phyloP scores from a whole-genome alignment of 441 rosid species.

The Breynia disticha region DNA sequence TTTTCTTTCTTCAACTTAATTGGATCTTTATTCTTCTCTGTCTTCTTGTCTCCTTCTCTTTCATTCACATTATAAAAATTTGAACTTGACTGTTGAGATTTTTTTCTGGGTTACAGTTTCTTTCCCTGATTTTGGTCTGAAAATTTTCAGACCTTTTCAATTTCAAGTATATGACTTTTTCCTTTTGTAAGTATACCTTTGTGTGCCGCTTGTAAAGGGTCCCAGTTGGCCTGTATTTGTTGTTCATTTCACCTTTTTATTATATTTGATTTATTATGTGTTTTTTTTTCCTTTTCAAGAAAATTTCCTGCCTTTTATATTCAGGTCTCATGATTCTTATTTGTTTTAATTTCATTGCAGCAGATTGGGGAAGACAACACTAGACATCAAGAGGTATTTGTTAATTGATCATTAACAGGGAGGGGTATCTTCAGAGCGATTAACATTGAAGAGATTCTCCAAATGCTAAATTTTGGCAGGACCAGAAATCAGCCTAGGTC shows the following conservation, averaged over 20 bases:
- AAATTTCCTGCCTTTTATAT: not conserved
- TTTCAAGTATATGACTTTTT: not conserved
- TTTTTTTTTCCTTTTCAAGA: not conserved
- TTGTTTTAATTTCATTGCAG: conserved; percentile 20
- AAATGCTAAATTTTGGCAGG: conserved; percentile 73
- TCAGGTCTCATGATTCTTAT: conserved; percentile 9
- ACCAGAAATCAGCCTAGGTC: conserved; percentile 68
- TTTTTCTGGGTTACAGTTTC: not conserved
- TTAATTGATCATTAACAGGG: conserved; percentile 9
- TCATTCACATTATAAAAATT: not conserved
- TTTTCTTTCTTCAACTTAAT: no score
- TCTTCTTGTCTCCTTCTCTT: not conserved
- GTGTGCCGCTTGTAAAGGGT: not conserved
- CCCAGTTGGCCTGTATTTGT: not conserved
- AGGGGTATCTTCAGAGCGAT: conserved; percentile 15
- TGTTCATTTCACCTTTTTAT: not conserved
- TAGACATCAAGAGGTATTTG: conserved; percentile 2
- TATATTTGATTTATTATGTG: not conserved
- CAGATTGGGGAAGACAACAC: conserved; percentile 12
- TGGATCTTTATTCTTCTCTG: no score
- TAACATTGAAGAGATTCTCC: conserved; percentile 21
- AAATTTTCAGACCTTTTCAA: not conserved
- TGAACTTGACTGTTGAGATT: not conserved
- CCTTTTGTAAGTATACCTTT: not conserved
- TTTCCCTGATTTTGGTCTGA: not conserved